Evolutionary conservation across 2,329 filamentous ascomycete genomes (phyloP), one percentile per base, ranked within the genome.

Genomic region (Arthrobotrys pseudoclavata): DNA sequence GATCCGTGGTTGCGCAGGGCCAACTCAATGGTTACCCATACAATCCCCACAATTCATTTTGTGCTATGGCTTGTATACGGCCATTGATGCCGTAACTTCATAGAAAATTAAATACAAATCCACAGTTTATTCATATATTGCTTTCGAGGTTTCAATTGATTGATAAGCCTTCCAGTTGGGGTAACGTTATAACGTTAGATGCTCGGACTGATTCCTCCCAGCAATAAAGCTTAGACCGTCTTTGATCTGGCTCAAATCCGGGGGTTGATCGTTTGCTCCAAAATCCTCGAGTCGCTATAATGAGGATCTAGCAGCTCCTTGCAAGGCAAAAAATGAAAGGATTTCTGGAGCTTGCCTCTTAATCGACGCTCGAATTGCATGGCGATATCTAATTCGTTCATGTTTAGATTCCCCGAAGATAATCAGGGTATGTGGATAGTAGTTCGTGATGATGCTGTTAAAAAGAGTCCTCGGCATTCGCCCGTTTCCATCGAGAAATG

Each of bases 401-500:
- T 53, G 34, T 4, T 5, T 15, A 13, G 50, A 48, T 15, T 67
- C 52, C 6, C 61, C 69, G 5, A 74, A 74, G 6, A 3, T 31
- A 1, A 75, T n/a, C 4, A 75, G 7, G 1, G 26, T 68, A 26
- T 69, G 62, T 1, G 52, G 22, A 18, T 67, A 75, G 24, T 75
- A 57, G 4, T 34, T 12, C 3, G 31, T 34, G 1, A 75, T 45
- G 15, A 75, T 45, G n/a, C 12, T 24, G 5, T 68, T 68, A 29
- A 75, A 69, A 0, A 75, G 34, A 1, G 69, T 5, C 34, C 63
- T 42, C 15, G 62, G 47, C 53, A 75, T 69, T 0, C 62, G 26
- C 10, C 70, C 70, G 37, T 68, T 75, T 0, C 70, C 70, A n/a
- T 75, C 70, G 0, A 62, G 24, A 29, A 75, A 75, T 1, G 70